phyloP scores from a whole-genome alignment of 2,329 filamentous ascomycete species.

The Coleophoma eucalyptorum region DNA sequence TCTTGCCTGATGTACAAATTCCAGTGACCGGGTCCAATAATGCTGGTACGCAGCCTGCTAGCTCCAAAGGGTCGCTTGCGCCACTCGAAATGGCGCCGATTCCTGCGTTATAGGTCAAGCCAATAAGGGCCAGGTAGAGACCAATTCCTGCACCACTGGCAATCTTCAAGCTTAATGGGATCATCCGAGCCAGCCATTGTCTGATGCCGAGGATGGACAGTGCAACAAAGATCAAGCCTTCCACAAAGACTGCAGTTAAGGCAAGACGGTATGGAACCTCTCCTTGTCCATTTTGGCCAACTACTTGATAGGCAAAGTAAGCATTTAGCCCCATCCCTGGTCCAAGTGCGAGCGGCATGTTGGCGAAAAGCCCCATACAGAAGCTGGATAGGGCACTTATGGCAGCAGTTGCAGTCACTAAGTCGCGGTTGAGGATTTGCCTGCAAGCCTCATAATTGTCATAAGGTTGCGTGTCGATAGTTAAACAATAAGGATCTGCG shows the following conservation, averaged over 20 bases:
- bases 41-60: slow-evolving; percentile 52
- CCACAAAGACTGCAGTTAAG: slow-evolving; percentile 82
- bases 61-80: slow-evolving; percentile 63
- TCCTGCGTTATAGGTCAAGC: slow-evolving; percentile 75
- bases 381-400: slow-evolving; percentile 78
- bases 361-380: slow-evolving; percentile 78
- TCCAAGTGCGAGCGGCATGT: slow-evolving; percentile 66
- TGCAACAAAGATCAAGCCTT: slow-evolving; percentile 80
- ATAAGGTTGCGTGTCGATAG: slow-evolving; percentile 30
- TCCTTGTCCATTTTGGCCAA: slow-evolving; percentile 72
- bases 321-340: slow-evolving; percentile 82
- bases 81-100: slow-evolving; percentile 75
- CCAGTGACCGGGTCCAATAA: slow-evolving; percentile 35
- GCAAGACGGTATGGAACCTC: slow-evolving; percentile 72
- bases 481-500: not conserved
- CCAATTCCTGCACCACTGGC: slow-evolving; percentile 85
- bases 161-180: slow-evolving; percentile 81
- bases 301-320: slow-evolving; percentile 76
- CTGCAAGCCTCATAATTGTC: slow-evolving; percentile 57
- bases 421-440: slow-evolving; percentile 52
- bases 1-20: slow-evolving; percentile 64
- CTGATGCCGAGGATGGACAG: slow-evolving; percentile 78
- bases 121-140: slow-evolving; percentile 67
- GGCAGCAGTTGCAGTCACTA: slow-evolving; percentile 81
- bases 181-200: slow-evolving; percentile 82